These are phyloP conservation scores for Trapa incisa DNA, from an alignment of 345 rosid species.

Conservation along the genomic window DNA sequence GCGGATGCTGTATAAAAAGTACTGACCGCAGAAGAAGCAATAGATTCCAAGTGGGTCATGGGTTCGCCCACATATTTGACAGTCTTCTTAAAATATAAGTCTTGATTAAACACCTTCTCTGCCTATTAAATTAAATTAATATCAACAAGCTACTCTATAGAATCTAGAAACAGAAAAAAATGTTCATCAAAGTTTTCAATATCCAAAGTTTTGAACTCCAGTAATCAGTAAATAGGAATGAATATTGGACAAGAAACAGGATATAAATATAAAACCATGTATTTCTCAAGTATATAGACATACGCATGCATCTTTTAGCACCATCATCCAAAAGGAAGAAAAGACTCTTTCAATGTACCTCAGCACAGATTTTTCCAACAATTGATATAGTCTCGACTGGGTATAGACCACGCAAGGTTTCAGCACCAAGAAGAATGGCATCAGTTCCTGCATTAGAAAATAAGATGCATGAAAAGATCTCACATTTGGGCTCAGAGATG, in stretches of 20 bases:
- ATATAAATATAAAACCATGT: neutral
- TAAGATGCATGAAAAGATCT: neutral
- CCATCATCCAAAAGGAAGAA: neutral
- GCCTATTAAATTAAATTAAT: conserved; percentile 31
- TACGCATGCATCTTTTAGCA: neutral
- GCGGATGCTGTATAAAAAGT: conserved; percentile 7
- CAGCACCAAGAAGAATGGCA: conserved; percentile 99
- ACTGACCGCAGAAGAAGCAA: conserved; percentile 79
- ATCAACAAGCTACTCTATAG: neutral
- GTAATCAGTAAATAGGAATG: too few species aligned
- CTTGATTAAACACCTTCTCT: conserved; percentile 96
- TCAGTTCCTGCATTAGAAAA: conserved; percentile 52
- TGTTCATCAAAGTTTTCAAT: too few species aligned
- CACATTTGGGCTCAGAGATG: neutral
- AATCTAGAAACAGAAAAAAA: neutral
- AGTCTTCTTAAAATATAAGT: conserved; percentile 76
- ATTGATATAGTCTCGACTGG: conserved; percentile 88
- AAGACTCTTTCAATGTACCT: conserved; percentile 30
- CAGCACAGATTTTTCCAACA: conserved; percentile 89
- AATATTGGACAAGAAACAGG: too few species aligned
- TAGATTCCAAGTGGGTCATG: conserved; percentile 88
- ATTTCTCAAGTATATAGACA: neutral
- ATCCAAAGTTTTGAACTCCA: too few species aligned
- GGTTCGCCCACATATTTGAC: conserved; percentile 96
- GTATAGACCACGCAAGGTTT: conserved; percentile 83